phyloP scores from a whole-genome alignment of 2,329 filamentous ascomycete species.

The Neopestalotiopsis rosae region DNA sequence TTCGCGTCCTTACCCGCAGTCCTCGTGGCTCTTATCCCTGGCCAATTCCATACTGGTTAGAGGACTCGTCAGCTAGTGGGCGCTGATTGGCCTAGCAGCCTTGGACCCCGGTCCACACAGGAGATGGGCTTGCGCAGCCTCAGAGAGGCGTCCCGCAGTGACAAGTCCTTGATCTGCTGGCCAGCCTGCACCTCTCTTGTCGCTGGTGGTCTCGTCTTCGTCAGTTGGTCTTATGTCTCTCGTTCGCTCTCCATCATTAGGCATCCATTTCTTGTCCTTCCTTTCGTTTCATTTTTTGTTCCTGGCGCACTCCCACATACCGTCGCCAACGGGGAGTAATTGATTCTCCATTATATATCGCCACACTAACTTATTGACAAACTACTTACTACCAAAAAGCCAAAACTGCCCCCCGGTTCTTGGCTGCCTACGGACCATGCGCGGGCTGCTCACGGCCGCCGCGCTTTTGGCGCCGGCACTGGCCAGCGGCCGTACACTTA shows the following conservation, averaged over 20 bases:
- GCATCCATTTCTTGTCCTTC: constrained; percentile 8
- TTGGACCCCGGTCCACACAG: constrained; percentile 23
- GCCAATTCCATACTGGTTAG: constrained; percentile 27
- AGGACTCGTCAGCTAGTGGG: constrained; percentile 37
- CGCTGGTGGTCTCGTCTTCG: neutral
- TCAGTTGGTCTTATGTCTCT: constrained; percentile 20
- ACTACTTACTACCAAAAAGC: neutral
- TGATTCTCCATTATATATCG: constrained; percentile 21
- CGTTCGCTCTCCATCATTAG: constrained; percentile 1
- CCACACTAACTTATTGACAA: constrained; percentile 14
- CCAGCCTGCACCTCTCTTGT: constrained; percentile 18
- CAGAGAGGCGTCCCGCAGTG: constrained; percentile 19
- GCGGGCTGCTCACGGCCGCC: constrained; percentile 38
- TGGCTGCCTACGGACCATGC: constrained; percentile 38
- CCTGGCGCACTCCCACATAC: neutral
- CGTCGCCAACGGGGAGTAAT: constrained; percentile 11
- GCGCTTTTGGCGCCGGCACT: constrained; percentile 42
- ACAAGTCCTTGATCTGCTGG: constrained; percentile 23
- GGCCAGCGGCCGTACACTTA: constrained; percentile 29
- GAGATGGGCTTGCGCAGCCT: constrained; percentile 30
- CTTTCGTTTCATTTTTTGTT: constrained; percentile 14
- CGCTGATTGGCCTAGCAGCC: constrained; percentile 29
- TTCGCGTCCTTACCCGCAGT: constrained; percentile 14
- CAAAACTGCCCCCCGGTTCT: constrained; percentile 5
- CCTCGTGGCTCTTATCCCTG: constrained; percentile 6